A percentile compares a stretch with the other conserved stretches of the same genome.
Evolutionary conservation across 495 filamentous ascomycete species (phyloP).

Genomic region (Rhypophila decipiens): DNA sequence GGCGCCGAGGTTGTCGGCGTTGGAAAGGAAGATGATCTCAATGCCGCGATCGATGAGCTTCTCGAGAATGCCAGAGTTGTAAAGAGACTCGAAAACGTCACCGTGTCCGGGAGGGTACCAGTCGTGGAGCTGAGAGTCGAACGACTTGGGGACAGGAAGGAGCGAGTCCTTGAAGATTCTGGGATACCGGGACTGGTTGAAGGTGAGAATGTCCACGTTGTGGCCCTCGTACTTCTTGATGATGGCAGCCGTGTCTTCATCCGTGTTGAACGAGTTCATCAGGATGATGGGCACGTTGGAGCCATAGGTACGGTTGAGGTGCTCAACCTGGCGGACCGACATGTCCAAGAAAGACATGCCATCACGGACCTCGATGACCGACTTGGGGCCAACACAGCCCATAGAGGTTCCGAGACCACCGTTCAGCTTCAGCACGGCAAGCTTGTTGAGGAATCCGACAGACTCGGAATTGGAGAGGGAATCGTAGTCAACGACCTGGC

Average conservation of each 20-base stretch:
- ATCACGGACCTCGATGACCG: slow-evolving; percentile 98
- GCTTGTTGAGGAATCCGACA: slow-evolving; percentile 90
- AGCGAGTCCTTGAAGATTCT: slow-evolving; percentile 97
- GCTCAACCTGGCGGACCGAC: slow-evolving; percentile 98
- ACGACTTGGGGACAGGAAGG: slow-evolving; percentile 87
- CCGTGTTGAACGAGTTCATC: slow-evolving; percentile 99
- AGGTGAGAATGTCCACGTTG: slow-evolving; percentile 98
- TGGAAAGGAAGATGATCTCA: slow-evolving; percentile 98
- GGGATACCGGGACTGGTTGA: slow-evolving; percentile 99
- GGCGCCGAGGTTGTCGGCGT: slow-evolving; percentile 97
- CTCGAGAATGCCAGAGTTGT: slow-evolving; percentile 98
- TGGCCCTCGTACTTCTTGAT: slow-evolving; percentile 99
- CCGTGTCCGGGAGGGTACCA: slow-evolving; percentile 99
- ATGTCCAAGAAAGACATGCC: slow-evolving; percentile 99
- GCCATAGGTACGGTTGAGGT: slow-evolving; percentile 94
- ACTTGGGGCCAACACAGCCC: slow-evolving; percentile 99
- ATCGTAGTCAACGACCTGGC: slow-evolving; percentile 91
- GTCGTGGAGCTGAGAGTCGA: slow-evolving; percentile 81
- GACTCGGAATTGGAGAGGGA: slow-evolving; percentile 78
- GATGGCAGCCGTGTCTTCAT: slow-evolving; percentile 95
- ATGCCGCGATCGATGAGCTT: slow-evolving; percentile 90
- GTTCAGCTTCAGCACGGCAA: slow-evolving; percentile 98
- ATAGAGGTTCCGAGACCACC: slow-evolving; percentile 99
- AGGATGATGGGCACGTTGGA: slow-evolving; percentile 98
- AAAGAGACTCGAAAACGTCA: slow-evolving; percentile 99